These are phyloP conservation scores for Xylariales sp. DNA, from an alignment of 2,329 filamentous ascomycete genomes.

Conservation along the genomic window DNA sequence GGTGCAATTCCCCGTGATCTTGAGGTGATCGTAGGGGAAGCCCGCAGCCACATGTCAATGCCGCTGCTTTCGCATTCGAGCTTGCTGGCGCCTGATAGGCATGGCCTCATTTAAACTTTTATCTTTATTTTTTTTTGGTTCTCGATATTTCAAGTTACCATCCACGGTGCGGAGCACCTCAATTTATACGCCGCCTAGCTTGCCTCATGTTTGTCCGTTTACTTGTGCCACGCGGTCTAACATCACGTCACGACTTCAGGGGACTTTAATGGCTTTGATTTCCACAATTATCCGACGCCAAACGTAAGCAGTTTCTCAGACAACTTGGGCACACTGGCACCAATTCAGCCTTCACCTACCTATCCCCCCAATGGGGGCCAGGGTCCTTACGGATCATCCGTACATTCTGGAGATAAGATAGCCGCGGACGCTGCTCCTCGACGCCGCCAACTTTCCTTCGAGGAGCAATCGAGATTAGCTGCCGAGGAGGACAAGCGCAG, in stretches of 20 bases:
- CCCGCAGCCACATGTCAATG: constrained; percentile 32
- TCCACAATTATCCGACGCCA: constrained; percentile 64
- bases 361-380: constrained; percentile 56
- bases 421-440: constrained; percentile 58
- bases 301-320: constrained; percentile 60
- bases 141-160: constrained; percentile 45
- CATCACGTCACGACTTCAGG: constrained; percentile 64
- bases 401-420: constrained; percentile 55
- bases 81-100: constrained; percentile 40
- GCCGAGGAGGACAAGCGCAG: constrained; percentile 92
- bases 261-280: constrained; percentile 69
- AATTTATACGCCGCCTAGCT: constrained; percentile 40
- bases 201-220: constrained; percentile 42
- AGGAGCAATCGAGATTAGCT: constrained; percentile 77
- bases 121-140: constrained; percentile 16
- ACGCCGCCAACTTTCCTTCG: constrained; percentile 65
- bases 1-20: constrained; percentile 73
- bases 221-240: constrained; percentile 52
- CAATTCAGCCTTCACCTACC: constrained; percentile 64
- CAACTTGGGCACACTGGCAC: constrained; percentile 56
- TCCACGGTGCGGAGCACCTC: constrained; percentile 46
- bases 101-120: constrained; percentile 44
- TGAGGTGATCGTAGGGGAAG: constrained; percentile 46
- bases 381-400: constrained; percentile 49
- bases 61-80: constrained; percentile 40